Base-by-base conservation (phyloP, 2,329 filamentous ascomycete species). In the Pestalotiopsis sp. region DNA sequence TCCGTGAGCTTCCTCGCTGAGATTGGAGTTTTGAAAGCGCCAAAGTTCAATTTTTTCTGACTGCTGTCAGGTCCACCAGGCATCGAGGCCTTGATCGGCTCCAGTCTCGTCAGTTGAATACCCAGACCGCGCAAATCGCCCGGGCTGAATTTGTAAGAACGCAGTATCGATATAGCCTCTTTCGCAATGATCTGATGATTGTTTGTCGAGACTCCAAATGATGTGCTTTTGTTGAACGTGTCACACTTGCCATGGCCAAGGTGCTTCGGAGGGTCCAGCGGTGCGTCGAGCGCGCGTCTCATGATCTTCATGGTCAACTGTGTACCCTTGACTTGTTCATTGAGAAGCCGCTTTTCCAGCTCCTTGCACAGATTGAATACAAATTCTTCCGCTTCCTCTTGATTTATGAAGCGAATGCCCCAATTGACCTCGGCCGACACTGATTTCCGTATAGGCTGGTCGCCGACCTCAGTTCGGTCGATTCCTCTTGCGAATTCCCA, bases 401-500 rank as follows among this genome's bases (percentile, higher is more conserved):
- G 94, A 70, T 88, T 97, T 73, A 96, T 90, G 77, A 99, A 99
- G 5, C 96, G 91, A 68, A 99, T 97, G 2, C 97, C 96, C 96
- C 96, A 99, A 75, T 96, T 99, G 71, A 99, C 94, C 78, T 99
- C 96, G 1, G 95, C 95, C 2, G 96, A 98, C 0, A 99, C 94
- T 0, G 95, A 98, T 77, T 98, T 99, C 66, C 96, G 90, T 17
- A 93, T 85, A 0, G 92, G 89, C 75, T 97, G 92, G 68, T 95
- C 92, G 40, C 95, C 95, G 5, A 98, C 93, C 78, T 97, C 94
- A 1, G 90, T 86, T 64, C 86, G 87, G 80, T 99, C 96, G 63
- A 98, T 93, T 2, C 96, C 96, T 5, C 94, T 89, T 25, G 95
- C 87, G 79, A 97, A 98, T 65, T 97, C 94, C 86, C 92, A 95